These are phyloP conservation scores for Nicotiana tomentosiformis DNA, from an alignment of 257 asterid genomes.

Conservation along the genomic window DNA sequence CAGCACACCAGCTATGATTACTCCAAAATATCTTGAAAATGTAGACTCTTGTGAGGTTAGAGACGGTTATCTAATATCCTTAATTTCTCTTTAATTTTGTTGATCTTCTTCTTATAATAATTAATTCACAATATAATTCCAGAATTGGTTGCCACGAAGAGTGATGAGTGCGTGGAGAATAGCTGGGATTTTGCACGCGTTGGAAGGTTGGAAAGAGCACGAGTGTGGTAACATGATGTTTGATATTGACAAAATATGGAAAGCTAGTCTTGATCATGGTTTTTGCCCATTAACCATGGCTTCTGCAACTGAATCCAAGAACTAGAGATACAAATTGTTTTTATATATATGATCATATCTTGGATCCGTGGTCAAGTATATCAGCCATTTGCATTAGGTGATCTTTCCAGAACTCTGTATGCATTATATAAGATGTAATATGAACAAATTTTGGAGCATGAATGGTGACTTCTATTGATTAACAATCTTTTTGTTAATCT, in stretches of 20 bases:
- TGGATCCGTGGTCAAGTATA: not conserved
- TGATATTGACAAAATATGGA: slow-evolving; percentile 53
- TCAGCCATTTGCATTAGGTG: not conserved
- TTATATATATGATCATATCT: not conserved
- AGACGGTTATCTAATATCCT: not conserved
- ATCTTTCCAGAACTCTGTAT: not conserved
- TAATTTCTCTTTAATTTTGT: not conserved
- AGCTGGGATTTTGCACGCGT: slow-evolving; percentile 46
- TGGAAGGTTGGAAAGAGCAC: slow-evolving; percentile 66
- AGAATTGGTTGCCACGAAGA: slow-evolving; percentile 89
- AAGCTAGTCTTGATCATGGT: slow-evolving; percentile 61
- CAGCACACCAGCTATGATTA: slow-evolving; percentile 35
- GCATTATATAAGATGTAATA: not conserved
- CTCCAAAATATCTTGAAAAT: slow-evolving; percentile 34
- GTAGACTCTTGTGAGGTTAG: slow-evolving; percentile 46
- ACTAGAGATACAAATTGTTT: not conserved
- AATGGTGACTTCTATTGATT: not conserved
- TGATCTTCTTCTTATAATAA: not conserved
- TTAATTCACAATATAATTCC: not conserved
- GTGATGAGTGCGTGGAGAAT: slow-evolving; percentile 53
- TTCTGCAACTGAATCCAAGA: not conserved
- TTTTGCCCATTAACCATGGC: slow-evolving; percentile 39
- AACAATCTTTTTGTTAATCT: not conserved
- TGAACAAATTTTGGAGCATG: not conserved
- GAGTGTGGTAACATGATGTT: slow-evolving; percentile 73